phyloP scores from a whole-genome alignment of 2,329 filamentous ascomycete genomes.

The Dothideomycetidae sp. region DNA sequence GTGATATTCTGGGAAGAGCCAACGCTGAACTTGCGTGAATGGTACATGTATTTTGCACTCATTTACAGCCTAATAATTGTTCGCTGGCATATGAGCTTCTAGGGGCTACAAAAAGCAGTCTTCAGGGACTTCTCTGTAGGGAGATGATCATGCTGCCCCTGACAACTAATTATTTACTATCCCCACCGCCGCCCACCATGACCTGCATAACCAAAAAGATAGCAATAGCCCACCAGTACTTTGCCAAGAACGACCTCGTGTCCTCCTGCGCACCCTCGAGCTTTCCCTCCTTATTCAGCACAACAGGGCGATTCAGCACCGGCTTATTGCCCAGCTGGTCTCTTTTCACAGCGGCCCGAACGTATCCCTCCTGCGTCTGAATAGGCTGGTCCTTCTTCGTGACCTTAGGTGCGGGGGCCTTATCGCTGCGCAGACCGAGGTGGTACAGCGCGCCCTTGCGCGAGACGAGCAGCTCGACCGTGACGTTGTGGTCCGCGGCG shows the following conservation, averaged over 20 bases:
- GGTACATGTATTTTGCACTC: too few species aligned
- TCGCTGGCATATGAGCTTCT: too few species aligned
- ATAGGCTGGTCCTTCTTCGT: background rate
- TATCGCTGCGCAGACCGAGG: constrained; percentile 20
- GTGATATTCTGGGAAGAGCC: too few species aligned
- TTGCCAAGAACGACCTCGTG: constrained; percentile 35
- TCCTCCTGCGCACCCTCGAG: constrained; percentile 33
- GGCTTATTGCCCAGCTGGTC: constrained; percentile 26
- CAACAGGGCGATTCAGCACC: constrained; percentile 38
- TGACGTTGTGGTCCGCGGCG: constrained; percentile 28
- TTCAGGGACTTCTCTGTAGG: too few species aligned
- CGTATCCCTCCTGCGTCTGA: constrained; percentile 19
- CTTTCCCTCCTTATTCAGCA: constrained; percentile 41
- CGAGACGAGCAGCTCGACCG: constrained; percentile 30
- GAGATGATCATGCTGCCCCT: too few species aligned
- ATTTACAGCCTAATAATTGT: too few species aligned
- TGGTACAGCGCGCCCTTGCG: constrained; percentile 31
- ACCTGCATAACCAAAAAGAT: constrained; percentile 34
- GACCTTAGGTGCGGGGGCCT: constrained; percentile 12
- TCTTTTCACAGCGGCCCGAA: constrained; percentile 28
- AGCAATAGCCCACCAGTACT: constrained; percentile 40
- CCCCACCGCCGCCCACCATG: constrained; percentile 30
- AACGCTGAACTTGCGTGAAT: too few species aligned
- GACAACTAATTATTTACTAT: too few species aligned
- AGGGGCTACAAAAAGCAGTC: too few species aligned